A percentile compares a stretch with the other conserved stretches of the same genome.
Evolutionary conservation across 805 yeast species (phyloP).

Genomic region (Ogataea methylovora): DNA sequence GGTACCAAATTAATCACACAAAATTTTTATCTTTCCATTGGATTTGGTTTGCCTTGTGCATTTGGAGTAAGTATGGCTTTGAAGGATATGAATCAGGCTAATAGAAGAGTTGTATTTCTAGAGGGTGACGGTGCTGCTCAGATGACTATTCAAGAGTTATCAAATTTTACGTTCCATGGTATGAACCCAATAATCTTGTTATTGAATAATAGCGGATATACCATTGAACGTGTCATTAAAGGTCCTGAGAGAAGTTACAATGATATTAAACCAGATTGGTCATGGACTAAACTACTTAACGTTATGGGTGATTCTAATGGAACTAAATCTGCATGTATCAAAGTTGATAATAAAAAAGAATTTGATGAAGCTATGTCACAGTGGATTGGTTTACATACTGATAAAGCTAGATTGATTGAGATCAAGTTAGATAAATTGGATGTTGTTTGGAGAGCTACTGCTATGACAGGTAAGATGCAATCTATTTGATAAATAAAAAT

Average conservation of each 20-base stretch:
- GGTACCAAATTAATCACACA: slow-evolving; percentile 30
- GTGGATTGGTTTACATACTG: slow-evolving; percentile 23
- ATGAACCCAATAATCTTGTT: slow-evolving; percentile 36
- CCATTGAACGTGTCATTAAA: slow-evolving; percentile 40
- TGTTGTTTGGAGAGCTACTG: slow-evolving; percentile 47
- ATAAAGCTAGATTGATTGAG: slow-evolving; percentile 47
- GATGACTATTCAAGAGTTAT: slow-evolving; percentile 44
- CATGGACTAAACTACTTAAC: slow-evolving; percentile 62
- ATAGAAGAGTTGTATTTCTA: slow-evolving; percentile 30
- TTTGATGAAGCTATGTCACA: slow-evolving; percentile 26
- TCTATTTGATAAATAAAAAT: not conserved
- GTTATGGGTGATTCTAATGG: slow-evolving; percentile 56
- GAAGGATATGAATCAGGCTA: slow-evolving; percentile 26
- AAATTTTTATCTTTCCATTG: slow-evolving; percentile 41
- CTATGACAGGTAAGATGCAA: slow-evolving; percentile 4
- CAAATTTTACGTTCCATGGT: slow-evolving; percentile 32
- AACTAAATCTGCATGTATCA: slow-evolving; percentile 23
- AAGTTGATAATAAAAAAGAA: slow-evolving; percentile 30
- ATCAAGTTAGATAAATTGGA: slow-evolving; percentile 52
- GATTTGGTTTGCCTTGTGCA: slow-evolving; percentile 44
- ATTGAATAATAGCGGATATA: slow-evolving; percentile 44
- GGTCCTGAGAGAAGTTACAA: slow-evolving; percentile 45
- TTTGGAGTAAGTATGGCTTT: slow-evolving; percentile 39
- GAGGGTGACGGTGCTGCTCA: slow-evolving; percentile 53
- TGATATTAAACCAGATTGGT: slow-evolving; percentile 39